A percentile compares a stretch with the other conserved stretches of the same genome.
These are phyloP conservation scores for Coemansia sp. DNA, from an alignment of 192 early-diverging fungal genomes.

Conservation along the genomic window DNA sequence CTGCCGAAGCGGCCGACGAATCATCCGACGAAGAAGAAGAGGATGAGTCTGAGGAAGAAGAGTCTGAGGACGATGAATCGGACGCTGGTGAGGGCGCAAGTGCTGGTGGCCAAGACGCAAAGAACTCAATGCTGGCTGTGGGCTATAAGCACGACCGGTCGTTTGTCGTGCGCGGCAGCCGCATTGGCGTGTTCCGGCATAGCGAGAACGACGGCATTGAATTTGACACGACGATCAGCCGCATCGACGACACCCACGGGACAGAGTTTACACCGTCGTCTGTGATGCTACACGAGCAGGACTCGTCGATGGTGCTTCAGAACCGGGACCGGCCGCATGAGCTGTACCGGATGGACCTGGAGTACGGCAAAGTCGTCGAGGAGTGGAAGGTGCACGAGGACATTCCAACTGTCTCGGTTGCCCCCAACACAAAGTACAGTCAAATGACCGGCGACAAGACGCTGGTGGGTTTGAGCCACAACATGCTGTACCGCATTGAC, in stretches of 20 bases:
- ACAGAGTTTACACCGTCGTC: constrained; percentile 67
- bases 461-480: constrained; percentile 77
- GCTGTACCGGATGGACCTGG: constrained; percentile 89
- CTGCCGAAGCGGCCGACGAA: constrained; percentile 1
- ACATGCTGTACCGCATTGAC: constrained; percentile 85
- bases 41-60: constrained; percentile 11
- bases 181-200: constrained; percentile 87
- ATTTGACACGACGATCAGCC: constrained; percentile 79
- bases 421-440: constrained; percentile 75
- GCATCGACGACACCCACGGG: constrained; percentile 61
- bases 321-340: constrained; percentile 65
- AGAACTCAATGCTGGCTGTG: constrained; percentile 79
- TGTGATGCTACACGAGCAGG: constrained; percentile 85
- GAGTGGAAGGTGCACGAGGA: constrained; percentile 86
- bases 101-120: constrained; percentile 24
- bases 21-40: constrained; percentile 29
- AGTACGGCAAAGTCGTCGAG: constrained; percentile 88
- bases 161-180: constrained; percentile 85
- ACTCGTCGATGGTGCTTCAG: constrained; percentile 76
- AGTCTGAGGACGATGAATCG: constrained; percentile 41
- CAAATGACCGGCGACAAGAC: constrained; percentile 73
- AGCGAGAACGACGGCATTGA: constrained; percentile 68
- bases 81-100: constrained; percentile 6
- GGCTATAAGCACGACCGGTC: constrained; percentile 85
- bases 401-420: constrained; percentile 64